These are phyloP conservation scores for button mushroom (Agaricus bisporus) DNA, from an alignment of 768 basidiomycete genomes.

Conservation along the genomic window DNA sequence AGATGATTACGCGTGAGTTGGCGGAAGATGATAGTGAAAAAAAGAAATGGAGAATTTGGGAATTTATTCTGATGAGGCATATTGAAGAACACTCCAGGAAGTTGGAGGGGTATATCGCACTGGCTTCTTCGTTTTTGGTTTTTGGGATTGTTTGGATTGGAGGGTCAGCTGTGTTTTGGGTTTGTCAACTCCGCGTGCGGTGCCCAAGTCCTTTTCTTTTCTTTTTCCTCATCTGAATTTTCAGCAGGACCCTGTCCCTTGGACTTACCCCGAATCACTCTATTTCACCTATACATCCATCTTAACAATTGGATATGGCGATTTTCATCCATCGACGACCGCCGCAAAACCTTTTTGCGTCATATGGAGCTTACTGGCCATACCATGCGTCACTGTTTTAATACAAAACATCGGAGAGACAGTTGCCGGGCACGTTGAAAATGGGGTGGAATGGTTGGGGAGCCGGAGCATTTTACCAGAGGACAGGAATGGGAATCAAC, in stretches of 20 bases:
- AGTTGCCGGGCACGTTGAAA: conserved; percentile 33
- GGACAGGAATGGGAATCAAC: neutral
- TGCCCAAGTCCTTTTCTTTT: neutral
- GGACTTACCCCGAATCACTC: conserved; percentile 31
- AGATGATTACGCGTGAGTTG: neutral
- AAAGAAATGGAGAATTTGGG: conserved; percentile 24
- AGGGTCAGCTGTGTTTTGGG: conserved; percentile 32
- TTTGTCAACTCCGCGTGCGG: conserved; percentile 22
- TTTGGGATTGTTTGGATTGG: conserved; percentile 28
- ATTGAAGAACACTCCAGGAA: conserved; percentile 21
- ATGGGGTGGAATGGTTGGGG: conserved; percentile 25
- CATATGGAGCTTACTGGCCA: conserved; percentile 33
- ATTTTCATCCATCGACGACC: conserved; percentile 28
- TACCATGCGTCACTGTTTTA: conserved; percentile 34
- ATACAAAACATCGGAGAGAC: conserved; percentile 45
- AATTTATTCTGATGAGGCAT: conserved; percentile 33
- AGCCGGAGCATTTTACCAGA: conserved; percentile 23
- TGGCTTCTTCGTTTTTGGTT: conserved; percentile 21
- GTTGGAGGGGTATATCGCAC: conserved; percentile 20
- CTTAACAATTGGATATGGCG: conserved; percentile 37
- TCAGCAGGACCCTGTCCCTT: conserved; percentile 15
- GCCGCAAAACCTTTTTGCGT: conserved; percentile 37
- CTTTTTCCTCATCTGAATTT: neutral
- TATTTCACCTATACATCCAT: conserved; percentile 35
- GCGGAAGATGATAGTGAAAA: conserved; percentile 15